A percentile compares a stretch with the other conserved stretches of the same genome.
phyloP scores from a whole-genome alignment of 2,329 filamentous ascomycete genomes.

The Orbilia ellipsospora region DNA sequence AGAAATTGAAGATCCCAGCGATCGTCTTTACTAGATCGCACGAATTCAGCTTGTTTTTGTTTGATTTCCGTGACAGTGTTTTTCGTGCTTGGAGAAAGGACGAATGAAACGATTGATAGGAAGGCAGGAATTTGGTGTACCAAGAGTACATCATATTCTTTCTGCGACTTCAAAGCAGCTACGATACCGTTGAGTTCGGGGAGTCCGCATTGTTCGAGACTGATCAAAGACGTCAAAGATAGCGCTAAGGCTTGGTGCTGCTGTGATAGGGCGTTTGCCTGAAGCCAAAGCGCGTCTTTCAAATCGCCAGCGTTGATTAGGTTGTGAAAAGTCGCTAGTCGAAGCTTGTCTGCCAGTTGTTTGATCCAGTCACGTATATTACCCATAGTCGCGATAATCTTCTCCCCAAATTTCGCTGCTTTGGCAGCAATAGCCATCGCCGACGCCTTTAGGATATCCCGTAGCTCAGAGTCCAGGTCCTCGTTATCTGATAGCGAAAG shows the following conservation, averaged over 20 bases:
- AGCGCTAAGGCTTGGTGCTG: constrained; percentile 90
- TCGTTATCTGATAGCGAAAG: constrained; percentile 74
- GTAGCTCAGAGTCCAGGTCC: constrained; percentile 66
- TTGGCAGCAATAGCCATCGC: constrained; percentile 66
- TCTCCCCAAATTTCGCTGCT: constrained; percentile 66
- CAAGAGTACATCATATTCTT: constrained; percentile 78
- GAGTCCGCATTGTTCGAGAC: constrained; percentile 75
- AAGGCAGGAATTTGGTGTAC: constrained; percentile 87
- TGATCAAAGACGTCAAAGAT: constrained; percentile 82
- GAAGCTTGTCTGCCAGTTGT: constrained; percentile 78
- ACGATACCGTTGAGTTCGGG: constrained; percentile 81
- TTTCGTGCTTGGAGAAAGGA: constrained; percentile 80
- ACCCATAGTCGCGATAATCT: constrained; percentile 80
- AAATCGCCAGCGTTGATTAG: constrained; percentile 66
- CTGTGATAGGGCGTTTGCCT: constrained; percentile 80
- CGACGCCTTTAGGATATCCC: constrained; percentile 69
- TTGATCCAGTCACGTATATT: constrained; percentile 81
- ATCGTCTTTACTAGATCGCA: constrained; percentile 73
- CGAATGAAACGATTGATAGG: constrained; percentile 78
- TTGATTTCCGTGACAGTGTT: constrained; percentile 76
- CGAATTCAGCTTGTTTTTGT: constrained; percentile 75
- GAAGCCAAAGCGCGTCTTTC: constrained; percentile 80
- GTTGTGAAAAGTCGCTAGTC: constrained; percentile 79
- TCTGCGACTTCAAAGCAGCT: constrained; percentile 73
- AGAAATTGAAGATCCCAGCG: constrained; percentile 79